Evolutionary conservation across 495 filamentous ascomycete species (phyloP).

Genomic region (Aspergillus sclerotiicarbonarius): DNA sequence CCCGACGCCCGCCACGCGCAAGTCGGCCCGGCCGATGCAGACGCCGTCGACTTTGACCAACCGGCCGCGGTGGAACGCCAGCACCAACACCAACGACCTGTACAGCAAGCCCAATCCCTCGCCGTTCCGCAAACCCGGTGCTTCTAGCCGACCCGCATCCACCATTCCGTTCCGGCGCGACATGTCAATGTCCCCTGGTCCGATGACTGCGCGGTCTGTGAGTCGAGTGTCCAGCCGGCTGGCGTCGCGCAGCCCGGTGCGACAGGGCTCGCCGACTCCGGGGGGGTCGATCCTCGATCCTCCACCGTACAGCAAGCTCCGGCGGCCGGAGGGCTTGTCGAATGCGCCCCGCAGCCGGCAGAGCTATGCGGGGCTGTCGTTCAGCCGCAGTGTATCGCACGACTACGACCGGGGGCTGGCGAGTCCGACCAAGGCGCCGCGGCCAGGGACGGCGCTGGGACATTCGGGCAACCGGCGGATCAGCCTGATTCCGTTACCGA

Average conservation of each 20-base stretch:
- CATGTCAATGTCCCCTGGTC: conserved; percentile 42
- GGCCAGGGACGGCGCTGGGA: conserved; percentile 47
- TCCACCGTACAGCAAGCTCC: conserved; percentile 44
- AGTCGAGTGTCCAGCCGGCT: conserved; percentile 42
- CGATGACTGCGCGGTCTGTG: conserved; percentile 24
- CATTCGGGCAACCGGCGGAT: conserved; percentile 45
- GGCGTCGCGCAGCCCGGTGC: conserved; percentile 39
- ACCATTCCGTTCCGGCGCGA: conserved; percentile 42
- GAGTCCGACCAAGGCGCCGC: conserved; percentile 34
- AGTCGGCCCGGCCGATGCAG: conserved; percentile 41
- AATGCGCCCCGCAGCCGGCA: conserved; percentile 41
- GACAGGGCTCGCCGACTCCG: conserved; percentile 33
- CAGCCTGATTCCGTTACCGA: conserved; percentile 49
- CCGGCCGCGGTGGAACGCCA: conserved; percentile 78
- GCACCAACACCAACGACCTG: conserved; percentile 66
- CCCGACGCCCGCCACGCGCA: conserved; percentile 50
- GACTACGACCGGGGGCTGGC: conserved; percentile 22
- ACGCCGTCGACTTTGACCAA: conserved; percentile 45
- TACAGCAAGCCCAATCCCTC: conserved; percentile 63
- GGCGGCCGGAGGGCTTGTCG: conserved; percentile 26
- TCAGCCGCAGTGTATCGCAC: conserved; percentile 39
- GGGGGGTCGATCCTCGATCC: conserved; percentile 33
- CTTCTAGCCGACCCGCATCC: conserved; percentile 39
- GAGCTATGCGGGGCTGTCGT: conserved; percentile 39
- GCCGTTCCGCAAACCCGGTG: conserved; percentile 54